Conservation (phyloP, 2,329 filamentous ascomycete species). For the Cladosporium velox region DNA sequence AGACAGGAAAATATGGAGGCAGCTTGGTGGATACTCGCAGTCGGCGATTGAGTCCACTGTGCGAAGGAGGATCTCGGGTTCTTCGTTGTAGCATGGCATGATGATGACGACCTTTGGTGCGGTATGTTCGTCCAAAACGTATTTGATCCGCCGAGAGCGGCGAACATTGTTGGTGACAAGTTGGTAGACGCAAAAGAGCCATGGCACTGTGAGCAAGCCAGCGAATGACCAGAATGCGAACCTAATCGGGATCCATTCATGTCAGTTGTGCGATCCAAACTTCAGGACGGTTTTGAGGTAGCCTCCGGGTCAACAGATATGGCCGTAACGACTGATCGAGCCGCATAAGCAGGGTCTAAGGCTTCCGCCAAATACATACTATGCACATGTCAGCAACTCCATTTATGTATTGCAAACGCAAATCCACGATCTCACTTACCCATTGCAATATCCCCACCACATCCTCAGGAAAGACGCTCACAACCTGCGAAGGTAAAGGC, state of each 20-base stretch:
- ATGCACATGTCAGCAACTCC: not conserved
- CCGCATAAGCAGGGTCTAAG: not conserved
- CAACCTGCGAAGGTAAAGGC: constrained; percentile 73
- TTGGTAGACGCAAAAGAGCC: constrained; percentile 91
- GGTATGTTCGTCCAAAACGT: constrained; percentile 77
- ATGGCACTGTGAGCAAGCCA: constrained; percentile 79
- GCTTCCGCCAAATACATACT: not conserved
- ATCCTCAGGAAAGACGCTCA: constrained; percentile 67
- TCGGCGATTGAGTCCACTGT: constrained; percentile 90
- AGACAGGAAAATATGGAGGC: constrained; percentile 91
- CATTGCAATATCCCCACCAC: constrained; percentile 79
- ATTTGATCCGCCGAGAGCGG: constrained; percentile 76
- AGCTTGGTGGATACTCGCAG: constrained; percentile 88
- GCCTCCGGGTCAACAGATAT: not conserved
- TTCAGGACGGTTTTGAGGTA: no score
- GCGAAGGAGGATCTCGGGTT: constrained; percentile 77
- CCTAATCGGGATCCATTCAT: not conserved
- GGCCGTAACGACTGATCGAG: not conserved
- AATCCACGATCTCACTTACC: constrained; percentile 35
- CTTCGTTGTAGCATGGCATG: constrained; percentile 96
- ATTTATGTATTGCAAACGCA: not conserved
- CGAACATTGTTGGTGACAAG: constrained; percentile 86
- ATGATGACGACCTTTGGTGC: constrained; percentile 94
- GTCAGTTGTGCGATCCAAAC: not conserved
- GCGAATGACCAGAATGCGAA: constrained; percentile 96